Conservation (phyloP, 2,329 filamentous ascomycete genomes). For the Rhexocercosporidium sp. region DNA sequence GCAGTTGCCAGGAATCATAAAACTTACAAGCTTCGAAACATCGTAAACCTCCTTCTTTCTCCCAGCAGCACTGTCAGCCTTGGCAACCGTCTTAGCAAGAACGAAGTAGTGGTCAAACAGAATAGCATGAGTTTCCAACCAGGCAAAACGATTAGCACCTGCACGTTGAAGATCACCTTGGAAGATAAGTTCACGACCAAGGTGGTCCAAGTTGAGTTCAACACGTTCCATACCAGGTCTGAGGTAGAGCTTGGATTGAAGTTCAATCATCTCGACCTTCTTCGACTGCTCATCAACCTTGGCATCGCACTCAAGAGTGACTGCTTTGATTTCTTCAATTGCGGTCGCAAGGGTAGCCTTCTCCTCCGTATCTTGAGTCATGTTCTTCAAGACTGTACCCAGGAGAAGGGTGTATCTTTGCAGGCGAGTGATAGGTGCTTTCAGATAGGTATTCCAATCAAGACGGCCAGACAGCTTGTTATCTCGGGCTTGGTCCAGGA, state of each 20-base stretch:
- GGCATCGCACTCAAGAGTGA: conserved; percentile 88
- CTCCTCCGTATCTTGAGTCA: conserved; percentile 83
- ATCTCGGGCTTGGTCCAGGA: conserved; percentile 79
- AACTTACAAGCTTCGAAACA: conserved; percentile 81
- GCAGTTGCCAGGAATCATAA: too few species aligned
- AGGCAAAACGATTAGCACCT: conserved; percentile 86
- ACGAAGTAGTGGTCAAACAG: conserved; percentile 98
- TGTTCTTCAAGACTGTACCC: conserved; percentile 82
- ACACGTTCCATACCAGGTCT: conserved; percentile 88
- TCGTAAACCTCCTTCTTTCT: conserved; percentile 84
- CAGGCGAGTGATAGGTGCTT: conserved; percentile 88
- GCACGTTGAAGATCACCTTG: conserved; percentile 88
- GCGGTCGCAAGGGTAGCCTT: conserved; percentile 83
- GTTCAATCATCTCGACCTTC: conserved; percentile 86
- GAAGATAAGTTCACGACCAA: conserved; percentile 89
- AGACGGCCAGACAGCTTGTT: conserved; percentile 82
- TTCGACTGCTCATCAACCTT: conserved; percentile 92
- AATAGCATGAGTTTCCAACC: conserved; percentile 92
- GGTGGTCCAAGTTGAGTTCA: conserved; percentile 86
- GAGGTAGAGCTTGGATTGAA: conserved; percentile 82
- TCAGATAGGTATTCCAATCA: conserved; percentile 93
- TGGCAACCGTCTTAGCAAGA: conserved; percentile 77
- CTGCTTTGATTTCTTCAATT: conserved; percentile 88
- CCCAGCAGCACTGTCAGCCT: conserved; percentile 70
- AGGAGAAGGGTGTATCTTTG: conserved; percentile 89